Evolutionary conservation across 2,329 filamentous ascomycete species (phyloP).

Genomic region (Metarhizium anisopliae): DNA sequence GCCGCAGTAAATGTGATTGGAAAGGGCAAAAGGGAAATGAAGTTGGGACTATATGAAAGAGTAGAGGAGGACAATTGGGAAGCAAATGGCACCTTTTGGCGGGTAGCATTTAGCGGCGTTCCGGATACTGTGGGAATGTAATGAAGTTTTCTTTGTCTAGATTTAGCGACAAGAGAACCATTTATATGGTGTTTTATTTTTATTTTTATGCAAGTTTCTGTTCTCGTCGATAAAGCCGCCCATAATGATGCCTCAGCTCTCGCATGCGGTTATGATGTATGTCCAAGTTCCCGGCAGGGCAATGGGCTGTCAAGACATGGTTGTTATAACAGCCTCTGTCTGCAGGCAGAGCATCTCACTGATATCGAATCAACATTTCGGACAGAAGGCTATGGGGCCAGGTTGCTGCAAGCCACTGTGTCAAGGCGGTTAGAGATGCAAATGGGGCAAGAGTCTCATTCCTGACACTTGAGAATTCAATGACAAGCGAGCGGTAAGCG

Average conservation of each 20-base stretch:
- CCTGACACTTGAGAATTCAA: too few relatives aligned
- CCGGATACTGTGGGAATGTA: slow-evolving; percentile 29
- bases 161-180: slow-evolving; percentile 21
- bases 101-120: slow-evolving; percentile 33
- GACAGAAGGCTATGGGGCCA: too few relatives aligned
- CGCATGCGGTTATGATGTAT: too few relatives aligned
- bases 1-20: slow-evolving; percentile 35
- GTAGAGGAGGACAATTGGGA: slow-evolving; percentile 8
- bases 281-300: too few relatives aligned
- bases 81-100: slow-evolving; percentile 22
- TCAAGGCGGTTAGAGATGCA: too few relatives aligned
- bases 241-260: slow-evolving; percentile 5
- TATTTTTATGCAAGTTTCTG: background rate
- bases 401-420: too few relatives aligned
- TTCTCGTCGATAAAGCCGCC: background rate
- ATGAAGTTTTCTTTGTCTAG: slow-evolving; percentile 24
- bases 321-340: too few relatives aligned
- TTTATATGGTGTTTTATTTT: slow-evolving; percentile 9
- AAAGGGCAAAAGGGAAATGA: background rate
- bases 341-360: too few relatives aligned
- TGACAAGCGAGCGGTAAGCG: too few relatives aligned
- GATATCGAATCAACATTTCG: too few relatives aligned
- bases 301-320: too few relatives aligned
- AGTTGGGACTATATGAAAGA: slow-evolving; percentile 7
- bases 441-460: too few relatives aligned